Evolutionary conservation across 768 basidiomycete genomes (phyloP), one percentile per base, ranked within the genome.

Genomic region (Boletales sp.): DNA sequence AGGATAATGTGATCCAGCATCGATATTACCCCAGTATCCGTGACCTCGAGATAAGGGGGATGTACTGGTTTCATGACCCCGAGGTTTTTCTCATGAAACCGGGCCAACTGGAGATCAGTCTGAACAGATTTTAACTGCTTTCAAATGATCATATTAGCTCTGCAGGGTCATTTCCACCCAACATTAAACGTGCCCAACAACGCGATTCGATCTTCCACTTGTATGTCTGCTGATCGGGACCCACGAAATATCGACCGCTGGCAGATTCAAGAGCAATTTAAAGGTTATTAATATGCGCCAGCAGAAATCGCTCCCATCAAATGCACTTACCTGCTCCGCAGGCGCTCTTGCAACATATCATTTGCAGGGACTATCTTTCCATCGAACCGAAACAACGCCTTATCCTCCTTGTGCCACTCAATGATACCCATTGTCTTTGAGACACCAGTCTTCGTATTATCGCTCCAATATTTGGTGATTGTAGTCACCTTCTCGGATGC

Each of bases 171-270:
- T 14, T 17, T 10, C 17, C 14, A 8, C 5, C 2, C 9, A 14
- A 17, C 6, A 19, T n/a, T n/a, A 31, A 10, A 17, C 5, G 44
- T 56, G 61, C 65, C 54, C 51, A 47, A 13, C 59, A 55, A 1
- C 51, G 54, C 8, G 46, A 39, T 12, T 28, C 41, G 5, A 67
- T 19, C 8, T 48, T 51, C 69, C 66, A 70, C 10, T 60, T 59
- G 50, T 66, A 68, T 42, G 56, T 46, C 12, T 39, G 56, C 1
- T 63, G 57, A 44, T 67, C 64, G 0, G 55, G 64, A 3, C 62
- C 68, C 13, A 44, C 50, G 45, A 68, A 67, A 3, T 57, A 42
- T 17, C 60, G 62, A 28, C 57, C 53, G 32, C 65, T 68, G 15
- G 17, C 13, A 35, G 11, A 25, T 19, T 15, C 5, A 33, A 8